Conservation (phyloP, 345 rosid genomes). For the Citrus cavaleriei region DNA sequence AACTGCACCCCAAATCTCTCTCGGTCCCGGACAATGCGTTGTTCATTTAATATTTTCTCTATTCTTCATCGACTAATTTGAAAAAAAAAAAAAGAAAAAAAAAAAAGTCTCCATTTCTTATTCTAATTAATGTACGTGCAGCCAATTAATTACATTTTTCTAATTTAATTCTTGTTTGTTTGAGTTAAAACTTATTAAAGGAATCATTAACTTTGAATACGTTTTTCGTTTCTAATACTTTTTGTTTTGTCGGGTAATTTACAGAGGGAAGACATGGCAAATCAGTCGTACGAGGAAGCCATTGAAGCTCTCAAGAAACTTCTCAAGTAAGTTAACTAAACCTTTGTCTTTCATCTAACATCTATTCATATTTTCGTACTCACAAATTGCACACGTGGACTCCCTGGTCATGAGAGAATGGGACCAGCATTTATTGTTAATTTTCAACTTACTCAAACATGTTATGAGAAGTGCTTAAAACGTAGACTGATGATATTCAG, state of each 20-base stretch:
- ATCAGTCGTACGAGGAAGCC: constrained; percentile 68
- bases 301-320: constrained; percentile 80
- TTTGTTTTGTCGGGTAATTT: constrained; percentile 1
- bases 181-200: neutral
- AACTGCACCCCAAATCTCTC: neutral
- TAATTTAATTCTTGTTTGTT: neutral
- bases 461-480: no score
- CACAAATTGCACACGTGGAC: neutral
- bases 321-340: constrained; percentile 36
- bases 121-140: neutral
- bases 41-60: neutral
- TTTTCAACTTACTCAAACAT: no score
- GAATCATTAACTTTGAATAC: neutral
- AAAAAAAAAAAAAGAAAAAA: no score
- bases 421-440: no score
- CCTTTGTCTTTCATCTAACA: no score
- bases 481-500: no score
- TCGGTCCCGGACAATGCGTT: neutral
- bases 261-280: constrained; percentile 66
- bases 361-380: neutral
- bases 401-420: neutral
- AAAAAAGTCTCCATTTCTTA: neutral
- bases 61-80: neutral
- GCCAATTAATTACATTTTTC: neutral
- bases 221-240: neutral